These are phyloP conservation scores for Camelina laxa DNA, from an alignment of 345 rosid species.

Conservation along the genomic window DNA sequence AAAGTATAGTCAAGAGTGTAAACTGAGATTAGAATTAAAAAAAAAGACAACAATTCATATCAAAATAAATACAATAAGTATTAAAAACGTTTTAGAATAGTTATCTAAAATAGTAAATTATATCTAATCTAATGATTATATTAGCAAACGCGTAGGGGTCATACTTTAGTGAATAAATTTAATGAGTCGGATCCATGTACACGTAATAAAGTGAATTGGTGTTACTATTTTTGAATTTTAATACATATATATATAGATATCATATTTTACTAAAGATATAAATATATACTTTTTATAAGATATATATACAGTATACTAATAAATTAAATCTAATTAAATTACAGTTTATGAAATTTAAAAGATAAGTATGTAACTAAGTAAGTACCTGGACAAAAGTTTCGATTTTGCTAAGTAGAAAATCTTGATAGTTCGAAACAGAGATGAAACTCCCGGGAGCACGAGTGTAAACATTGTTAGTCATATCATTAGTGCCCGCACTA, in stretches of 20 bases:
- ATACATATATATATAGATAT: neutral
- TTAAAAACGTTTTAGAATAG: neutral
- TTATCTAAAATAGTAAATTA: neutral
- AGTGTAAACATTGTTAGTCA: conserved; percentile 37
- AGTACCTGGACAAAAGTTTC: conserved; percentile 37
- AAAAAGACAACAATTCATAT: neutral
- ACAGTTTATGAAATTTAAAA: neutral
- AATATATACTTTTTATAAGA: neutral
- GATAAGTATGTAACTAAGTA: neutral
- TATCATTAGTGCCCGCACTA: conserved; percentile 50
- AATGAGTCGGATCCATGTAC: conserved; percentile 21
- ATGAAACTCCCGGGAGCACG: conserved; percentile 17
- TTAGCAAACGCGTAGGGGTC: neutral
- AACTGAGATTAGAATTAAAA: too few species aligned
- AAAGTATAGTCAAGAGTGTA: neutral
- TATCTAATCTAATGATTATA: neutral
- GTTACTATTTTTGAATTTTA: neutral
- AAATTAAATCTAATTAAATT: neutral
- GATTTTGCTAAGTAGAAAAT: conserved; percentile 28
- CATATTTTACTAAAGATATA: neutral
- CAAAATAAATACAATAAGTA: neutral
- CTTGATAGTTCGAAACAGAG: conserved; percentile 39
- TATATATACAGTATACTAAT: neutral
- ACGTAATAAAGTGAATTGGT: neutral
- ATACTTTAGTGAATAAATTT: conserved; percentile 7